These are phyloP conservation scores for Cantharellus cinnabarinus DNA, from an alignment of 768 basidiomycete species.

Conservation along the genomic window DNA sequence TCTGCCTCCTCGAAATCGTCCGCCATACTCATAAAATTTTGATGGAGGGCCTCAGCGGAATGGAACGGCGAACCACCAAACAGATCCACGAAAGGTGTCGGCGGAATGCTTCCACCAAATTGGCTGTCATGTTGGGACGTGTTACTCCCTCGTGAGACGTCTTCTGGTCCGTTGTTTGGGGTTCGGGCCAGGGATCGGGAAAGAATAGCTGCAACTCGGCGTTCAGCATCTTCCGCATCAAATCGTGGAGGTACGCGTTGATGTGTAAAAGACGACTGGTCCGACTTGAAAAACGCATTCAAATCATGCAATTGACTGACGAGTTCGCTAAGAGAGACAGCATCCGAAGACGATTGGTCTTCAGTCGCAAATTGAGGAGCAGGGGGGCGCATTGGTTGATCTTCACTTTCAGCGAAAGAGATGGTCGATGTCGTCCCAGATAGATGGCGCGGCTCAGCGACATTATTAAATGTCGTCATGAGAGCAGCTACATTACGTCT, in stretches of 20 bases:
- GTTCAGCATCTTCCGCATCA: conserved; percentile 7
- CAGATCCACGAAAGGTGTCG: conserved; percentile 8
- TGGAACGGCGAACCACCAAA: conserved; percentile 1
- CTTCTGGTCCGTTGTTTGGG: not conserved
- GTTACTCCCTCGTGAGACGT: not conserved
- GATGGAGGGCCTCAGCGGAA: not conserved
- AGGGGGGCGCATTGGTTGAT: too few species aligned
- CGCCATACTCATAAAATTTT: not conserved
- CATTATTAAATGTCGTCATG: conserved; percentile 55
- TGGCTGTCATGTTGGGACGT: not conserved
- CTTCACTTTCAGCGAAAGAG: conserved; percentile 18
- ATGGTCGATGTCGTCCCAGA: conserved; percentile 21
- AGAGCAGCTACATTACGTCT: conserved; percentile 66
- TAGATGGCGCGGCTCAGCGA: conserved; percentile 33
- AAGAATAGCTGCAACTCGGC: conserved; percentile 10
- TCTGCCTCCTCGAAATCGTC: conserved; percentile 1
- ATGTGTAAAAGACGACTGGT: conserved; percentile 3
- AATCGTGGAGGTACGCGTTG: not conserved
- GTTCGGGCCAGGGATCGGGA: conserved; percentile 10
- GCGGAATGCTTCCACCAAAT: conserved; percentile 2
- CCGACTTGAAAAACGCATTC: conserved; percentile 20
- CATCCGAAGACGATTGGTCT: conserved; percentile 18
- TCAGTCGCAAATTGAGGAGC: too few species aligned
- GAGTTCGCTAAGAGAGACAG: conserved; percentile 38
- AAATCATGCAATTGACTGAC: conserved; percentile 19